Conservation (phyloP, 345 rosid genomes). For the Raphanus sativus region DNA sequence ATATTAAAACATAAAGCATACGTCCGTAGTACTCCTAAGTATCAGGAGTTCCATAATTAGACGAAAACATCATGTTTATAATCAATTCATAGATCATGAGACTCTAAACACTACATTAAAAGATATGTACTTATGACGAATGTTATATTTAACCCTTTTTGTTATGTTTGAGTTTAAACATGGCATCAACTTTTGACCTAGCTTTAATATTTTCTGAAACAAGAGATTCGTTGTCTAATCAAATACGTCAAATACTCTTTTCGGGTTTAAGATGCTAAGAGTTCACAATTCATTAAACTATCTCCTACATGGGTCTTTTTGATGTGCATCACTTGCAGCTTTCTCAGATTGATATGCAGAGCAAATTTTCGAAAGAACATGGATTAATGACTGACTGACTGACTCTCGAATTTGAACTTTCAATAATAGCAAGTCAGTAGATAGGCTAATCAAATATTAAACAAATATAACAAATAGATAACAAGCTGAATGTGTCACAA, state of each 20-base stretch:
- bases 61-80: not conserved
- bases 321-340: not conserved
- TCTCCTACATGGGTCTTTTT: not conserved
- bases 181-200: constrained; percentile 6
- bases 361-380: not conserved
- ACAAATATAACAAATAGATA: not conserved
- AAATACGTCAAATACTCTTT: constrained; percentile 7
- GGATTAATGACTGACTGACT: not conserved
- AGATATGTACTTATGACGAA: not conserved
- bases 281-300: not conserved
- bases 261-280: not conserved
- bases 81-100: not conserved
- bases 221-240: not conserved
- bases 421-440: not conserved
- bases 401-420: not conserved
- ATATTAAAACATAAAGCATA: not conserved
- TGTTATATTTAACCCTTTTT: not conserved
- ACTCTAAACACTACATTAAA: not conserved
- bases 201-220: not conserved
- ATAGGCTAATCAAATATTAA: not conserved
- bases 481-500: not conserved
- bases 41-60: not conserved
- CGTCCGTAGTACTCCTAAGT: not conserved
- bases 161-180: not conserved
- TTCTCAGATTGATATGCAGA: not conserved